Conservation (phyloP, 306 rosid species). For the Dalbergia cultrata region DNA sequence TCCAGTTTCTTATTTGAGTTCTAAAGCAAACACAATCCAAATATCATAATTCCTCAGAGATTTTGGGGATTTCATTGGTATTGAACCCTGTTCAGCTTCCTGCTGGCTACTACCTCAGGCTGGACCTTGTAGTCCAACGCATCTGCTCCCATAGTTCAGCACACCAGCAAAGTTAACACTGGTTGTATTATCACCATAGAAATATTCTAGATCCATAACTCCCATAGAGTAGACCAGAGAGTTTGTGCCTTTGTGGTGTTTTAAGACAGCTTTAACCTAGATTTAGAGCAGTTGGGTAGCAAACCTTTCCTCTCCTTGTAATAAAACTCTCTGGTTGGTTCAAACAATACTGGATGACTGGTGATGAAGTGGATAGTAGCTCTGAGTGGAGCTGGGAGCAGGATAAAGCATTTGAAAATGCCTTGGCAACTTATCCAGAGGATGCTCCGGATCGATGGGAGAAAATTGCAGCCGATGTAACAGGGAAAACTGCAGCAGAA, state of each 20-base stretch:
- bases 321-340: slow-evolving; percentile 45
- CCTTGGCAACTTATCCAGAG: slow-evolving; percentile 79
- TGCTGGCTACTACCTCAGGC: slow-evolving; percentile 45
- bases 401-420: slow-evolving; percentile 93
- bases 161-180: slow-evolving; percentile 35
- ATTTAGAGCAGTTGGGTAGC: slow-evolving; percentile 44
- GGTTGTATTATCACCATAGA: slow-evolving; percentile 35
- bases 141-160: slow-evolving; percentile 49
- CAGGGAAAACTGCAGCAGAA: slow-evolving; percentile 81
- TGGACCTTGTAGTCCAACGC: slow-evolving; percentile 46
- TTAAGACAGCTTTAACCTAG: slow-evolving; percentile 50
- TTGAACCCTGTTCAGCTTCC: slow-evolving; percentile 56
- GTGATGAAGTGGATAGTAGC: slow-evolving; percentile 72
- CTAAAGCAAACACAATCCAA: slow-evolving; percentile 68
- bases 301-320: slow-evolving; percentile 47
- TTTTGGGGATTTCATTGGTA: slow-evolving; percentile 58
- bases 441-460: slow-evolving; percentile 88
- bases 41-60: slow-evolving; percentile 51
- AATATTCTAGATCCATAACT: slow-evolving; percentile 54
- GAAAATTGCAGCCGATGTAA: slow-evolving; percentile 82
- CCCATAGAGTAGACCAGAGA: slow-evolving; percentile 34
- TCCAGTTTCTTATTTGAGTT: slow-evolving; percentile 53
- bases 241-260: slow-evolving; percentile 23
- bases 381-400: slow-evolving; percentile 91
- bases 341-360: slow-evolving; percentile 63